A percentile compares a stretch with the other conserved stretches of the same genome.
Evolutionary conservation across 257 asterid genomes (phyloP).

Genomic region (Anisodus tanguticus): DNA sequence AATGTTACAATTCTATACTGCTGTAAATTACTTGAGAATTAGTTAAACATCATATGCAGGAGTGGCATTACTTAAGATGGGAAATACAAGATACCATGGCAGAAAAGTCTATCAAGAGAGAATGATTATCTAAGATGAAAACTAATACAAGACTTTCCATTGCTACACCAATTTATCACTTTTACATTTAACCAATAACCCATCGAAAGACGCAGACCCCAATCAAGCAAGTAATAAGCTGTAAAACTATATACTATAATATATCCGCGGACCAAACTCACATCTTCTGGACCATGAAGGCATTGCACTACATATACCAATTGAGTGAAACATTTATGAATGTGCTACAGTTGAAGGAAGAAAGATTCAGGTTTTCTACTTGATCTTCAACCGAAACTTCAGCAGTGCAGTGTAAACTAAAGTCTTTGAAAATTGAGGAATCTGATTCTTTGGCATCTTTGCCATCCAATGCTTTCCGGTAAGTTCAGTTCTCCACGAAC

Average conservation of each 20-base stretch:
- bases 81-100: not conserved
- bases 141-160: slow-evolving; percentile 9
- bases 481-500: slow-evolving; percentile 3
- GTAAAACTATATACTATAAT: not conserved
- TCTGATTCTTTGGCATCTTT: slow-evolving; percentile 18
- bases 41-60: not conserved
- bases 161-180: slow-evolving; percentile 28
- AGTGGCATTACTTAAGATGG: not conserved
- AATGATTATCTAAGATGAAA: not conserved
- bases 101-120: not conserved
- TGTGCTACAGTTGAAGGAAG: slow-evolving; percentile 15
- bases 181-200: slow-evolving; percentile 16
- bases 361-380: slow-evolving; percentile 24
- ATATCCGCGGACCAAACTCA: not conserved
- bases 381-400: not conserved
- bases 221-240: not conserved
- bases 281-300: not conserved
- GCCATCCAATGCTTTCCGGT: slow-evolving; percentile 4
- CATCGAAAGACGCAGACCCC: slow-evolving; percentile 8
- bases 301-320: not conserved
- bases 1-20: not conserved
- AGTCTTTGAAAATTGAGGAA: not conserved
- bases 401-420: not conserved
- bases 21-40: not conserved
- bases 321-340: not conserved